These are phyloP conservation scores for Bretschneidera sinensis DNA, from an alignment of 345 rosid genomes.

Conservation along the genomic window DNA sequence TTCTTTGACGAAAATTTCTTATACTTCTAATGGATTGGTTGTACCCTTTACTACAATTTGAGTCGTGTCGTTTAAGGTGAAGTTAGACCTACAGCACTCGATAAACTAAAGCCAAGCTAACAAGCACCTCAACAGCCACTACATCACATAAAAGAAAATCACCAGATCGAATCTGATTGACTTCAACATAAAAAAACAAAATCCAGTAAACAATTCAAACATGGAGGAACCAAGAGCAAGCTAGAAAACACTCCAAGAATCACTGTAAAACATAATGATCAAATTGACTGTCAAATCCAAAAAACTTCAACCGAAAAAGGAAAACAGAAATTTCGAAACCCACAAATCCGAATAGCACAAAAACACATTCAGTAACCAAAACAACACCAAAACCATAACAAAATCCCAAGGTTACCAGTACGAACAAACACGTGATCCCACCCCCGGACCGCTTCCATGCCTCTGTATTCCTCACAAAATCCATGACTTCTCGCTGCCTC, in stretches of 20 bases:
- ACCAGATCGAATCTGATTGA: too few relatives aligned
- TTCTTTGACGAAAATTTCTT: too few relatives aligned
- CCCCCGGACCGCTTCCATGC: conserved; percentile 87
- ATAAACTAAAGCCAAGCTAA: too few relatives aligned
- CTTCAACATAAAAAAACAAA: neutral
- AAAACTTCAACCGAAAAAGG: neutral
- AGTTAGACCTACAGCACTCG: too few relatives aligned
- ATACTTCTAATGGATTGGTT: too few relatives aligned
- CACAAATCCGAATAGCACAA: neutral
- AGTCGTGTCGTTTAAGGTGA: too few relatives aligned
- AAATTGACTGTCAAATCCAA: conserved; percentile 4
- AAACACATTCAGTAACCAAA: neutral
- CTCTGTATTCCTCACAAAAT: conserved; percentile 50
- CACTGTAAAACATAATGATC: neutral
- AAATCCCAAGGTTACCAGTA: conserved; percentile 42
- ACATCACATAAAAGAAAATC: too few relatives aligned
- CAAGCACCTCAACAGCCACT: too few relatives aligned
- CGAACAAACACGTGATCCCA: conserved; percentile 92
- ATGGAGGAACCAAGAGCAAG: neutral
- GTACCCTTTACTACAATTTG: too few relatives aligned
- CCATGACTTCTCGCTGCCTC: conserved; percentile 68
- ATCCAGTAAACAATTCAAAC: too few relatives aligned
- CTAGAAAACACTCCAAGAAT: neutral
- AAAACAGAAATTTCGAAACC: neutral
- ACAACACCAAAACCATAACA: neutral